phyloP scores from a whole-genome alignment of 1,139 yeast species.

The Candida neerlandica region DNA sequence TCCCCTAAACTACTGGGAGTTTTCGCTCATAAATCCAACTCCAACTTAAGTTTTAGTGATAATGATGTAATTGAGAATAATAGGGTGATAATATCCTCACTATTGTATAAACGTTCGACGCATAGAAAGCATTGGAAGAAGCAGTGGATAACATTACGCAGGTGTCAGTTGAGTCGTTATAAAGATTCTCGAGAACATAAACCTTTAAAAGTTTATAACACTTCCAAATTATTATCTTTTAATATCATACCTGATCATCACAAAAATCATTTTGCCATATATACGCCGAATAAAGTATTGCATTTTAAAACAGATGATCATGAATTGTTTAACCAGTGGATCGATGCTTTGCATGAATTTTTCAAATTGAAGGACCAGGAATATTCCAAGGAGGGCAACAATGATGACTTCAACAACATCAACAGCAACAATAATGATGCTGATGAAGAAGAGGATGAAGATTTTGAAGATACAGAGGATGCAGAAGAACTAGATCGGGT shows the following conservation, averaged over 20 bases:
- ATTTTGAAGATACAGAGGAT: slow-evolving; percentile 6
- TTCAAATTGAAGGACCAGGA: slow-evolving; percentile 9
- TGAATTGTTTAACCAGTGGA: slow-evolving; percentile 45
- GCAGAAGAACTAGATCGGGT: slow-evolving; percentile 2
- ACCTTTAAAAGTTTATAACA: slow-evolving; percentile 49
- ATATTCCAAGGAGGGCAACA: neutral
- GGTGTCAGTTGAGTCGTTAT: slow-evolving; percentile 57
- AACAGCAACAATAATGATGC: neutral
- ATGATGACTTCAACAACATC: neutral
- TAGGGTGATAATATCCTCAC: slow-evolving; percentile 18
- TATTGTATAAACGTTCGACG: slow-evolving; percentile 25
- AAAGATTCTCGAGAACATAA: slow-evolving; percentile 60
- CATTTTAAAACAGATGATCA: slow-evolving; percentile 45
- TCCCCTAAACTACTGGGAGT: neutral
- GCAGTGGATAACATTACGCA: slow-evolving; percentile 62
- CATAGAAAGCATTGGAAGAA: slow-evolving; percentile 46
- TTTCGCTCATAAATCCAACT: neutral
- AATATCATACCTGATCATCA: slow-evolving; percentile 35
- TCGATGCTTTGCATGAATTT: slow-evolving; percentile 32
- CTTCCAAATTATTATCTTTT: slow-evolving; percentile 21
- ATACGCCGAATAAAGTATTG: slow-evolving; percentile 39
- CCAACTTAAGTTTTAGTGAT: neutral
- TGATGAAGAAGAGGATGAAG: slow-evolving; percentile 5
- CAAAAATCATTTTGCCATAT: slow-evolving; percentile 43
- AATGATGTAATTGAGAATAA: slow-evolving; percentile 14